phyloP scores from a whole-genome alignment of 2,329 filamentous ascomycete genomes.

The Fusarium mundagurra region DNA sequence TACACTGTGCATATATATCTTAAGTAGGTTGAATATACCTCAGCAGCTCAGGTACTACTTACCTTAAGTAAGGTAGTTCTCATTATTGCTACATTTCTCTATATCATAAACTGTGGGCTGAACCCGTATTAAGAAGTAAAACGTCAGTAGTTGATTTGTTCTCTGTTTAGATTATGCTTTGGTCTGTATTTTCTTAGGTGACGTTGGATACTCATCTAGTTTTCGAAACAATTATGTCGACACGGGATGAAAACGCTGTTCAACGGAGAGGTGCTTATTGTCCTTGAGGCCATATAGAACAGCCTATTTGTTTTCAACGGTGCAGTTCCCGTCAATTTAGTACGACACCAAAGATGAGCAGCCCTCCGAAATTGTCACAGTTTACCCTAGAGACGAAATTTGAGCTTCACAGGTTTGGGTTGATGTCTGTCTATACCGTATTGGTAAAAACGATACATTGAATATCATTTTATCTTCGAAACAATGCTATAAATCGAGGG shows the following conservation, averaged over 20 bases:
- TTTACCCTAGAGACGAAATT: background rate
- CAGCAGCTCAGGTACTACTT: background rate
- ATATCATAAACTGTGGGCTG: too few relatives aligned
- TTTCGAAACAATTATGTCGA: background rate
- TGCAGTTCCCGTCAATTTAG: background rate
- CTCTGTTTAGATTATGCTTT: too few relatives aligned
- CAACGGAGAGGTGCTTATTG: background rate
- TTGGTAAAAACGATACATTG: too few relatives aligned
- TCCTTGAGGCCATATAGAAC: background rate
- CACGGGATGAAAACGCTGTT: background rate
- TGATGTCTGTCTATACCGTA: background rate
- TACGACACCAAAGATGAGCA: background rate
- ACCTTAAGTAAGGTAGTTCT: background rate
- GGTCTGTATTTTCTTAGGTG: too few relatives aligned
- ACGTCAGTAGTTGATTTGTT: too few relatives aligned
- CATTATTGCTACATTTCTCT: background rate
- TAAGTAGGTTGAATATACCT: background rate
- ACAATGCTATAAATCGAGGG: background rate
- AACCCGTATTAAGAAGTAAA: background rate
- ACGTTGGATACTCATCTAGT: background rate
- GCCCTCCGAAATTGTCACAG: background rate
- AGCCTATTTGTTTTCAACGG: background rate
- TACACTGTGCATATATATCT: slow-evolving; percentile 6
- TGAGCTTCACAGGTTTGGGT: background rate
- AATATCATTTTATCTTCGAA: background rate